Evolutionary conservation across 2,329 filamentous ascomycete genomes (phyloP).

Genomic region (Cladosporium phlei): DNA sequence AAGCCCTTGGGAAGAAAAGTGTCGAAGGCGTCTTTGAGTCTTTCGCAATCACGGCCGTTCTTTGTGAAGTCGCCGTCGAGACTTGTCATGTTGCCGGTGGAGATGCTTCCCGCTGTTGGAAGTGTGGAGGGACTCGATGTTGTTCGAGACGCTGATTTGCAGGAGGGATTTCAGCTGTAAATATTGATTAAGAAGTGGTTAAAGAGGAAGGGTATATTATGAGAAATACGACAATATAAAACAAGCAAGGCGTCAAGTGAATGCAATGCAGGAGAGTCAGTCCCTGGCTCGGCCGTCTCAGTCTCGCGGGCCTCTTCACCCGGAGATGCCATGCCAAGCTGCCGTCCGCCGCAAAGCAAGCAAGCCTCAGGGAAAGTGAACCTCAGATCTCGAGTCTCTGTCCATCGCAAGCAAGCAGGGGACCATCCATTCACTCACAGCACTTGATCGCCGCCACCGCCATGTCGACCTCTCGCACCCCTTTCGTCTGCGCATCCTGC

Average conservation of each 20-base stretch:
- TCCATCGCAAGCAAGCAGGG: constrained; percentile 8
- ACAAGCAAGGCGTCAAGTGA: no score
- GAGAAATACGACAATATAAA: no score
- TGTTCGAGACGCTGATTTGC: no score
- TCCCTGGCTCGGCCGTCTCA: constrained; percentile 1
- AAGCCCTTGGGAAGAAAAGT: constrained; percentile 49
- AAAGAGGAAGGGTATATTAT: no score
- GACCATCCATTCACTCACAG: not conserved
- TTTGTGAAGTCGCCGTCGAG: constrained; percentile 1
- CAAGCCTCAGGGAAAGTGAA: no score
- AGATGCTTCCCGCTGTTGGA: constrained; percentile 5
- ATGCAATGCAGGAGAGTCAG: no score
- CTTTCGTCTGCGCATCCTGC: constrained; percentile 30
- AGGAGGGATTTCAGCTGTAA: no score
- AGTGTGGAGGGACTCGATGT: not conserved
- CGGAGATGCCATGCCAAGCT: constrained; percentile 11
- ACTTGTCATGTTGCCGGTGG: constrained; percentile 3
- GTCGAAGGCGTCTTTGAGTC: constrained; percentile 42
- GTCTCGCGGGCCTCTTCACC: not conserved
- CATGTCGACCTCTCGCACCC: constrained; percentile 21
- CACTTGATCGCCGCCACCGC: no score
- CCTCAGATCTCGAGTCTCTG: constrained; percentile 12
- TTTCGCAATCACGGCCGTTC: not conserved
- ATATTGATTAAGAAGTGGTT: no score
- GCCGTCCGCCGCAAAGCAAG: constrained; percentile 4